Conservation (phyloP, 345 rosid genomes). For the Rhodamnia rubescens region DNA sequence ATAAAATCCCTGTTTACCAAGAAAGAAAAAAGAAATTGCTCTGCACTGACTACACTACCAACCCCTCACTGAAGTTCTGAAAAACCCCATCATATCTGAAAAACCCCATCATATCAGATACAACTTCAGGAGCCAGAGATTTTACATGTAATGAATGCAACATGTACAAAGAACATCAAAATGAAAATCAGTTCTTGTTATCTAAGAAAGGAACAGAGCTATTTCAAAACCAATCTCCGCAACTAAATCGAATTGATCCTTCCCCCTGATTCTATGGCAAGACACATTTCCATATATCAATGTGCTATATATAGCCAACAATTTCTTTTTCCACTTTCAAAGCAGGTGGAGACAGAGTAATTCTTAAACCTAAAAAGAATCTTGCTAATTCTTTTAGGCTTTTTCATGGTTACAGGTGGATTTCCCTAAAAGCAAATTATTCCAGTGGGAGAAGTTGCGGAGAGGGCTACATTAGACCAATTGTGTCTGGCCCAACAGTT, state of each 20-base stretch:
- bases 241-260: neutral
- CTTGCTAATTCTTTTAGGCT: neutral
- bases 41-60: neutral
- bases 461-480: neutral
- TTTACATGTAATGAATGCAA: neutral
- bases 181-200: neutral
- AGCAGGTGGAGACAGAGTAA: neutral
- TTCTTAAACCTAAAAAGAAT: neutral
- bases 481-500: too few relatives aligned
- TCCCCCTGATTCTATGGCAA: neutral
- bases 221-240: neutral
- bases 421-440: neutral
- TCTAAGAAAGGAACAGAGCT: neutral
- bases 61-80: neutral
- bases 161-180: neutral
- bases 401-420: neutral
- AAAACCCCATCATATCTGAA: neutral
- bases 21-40: neutral
- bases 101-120: neutral
- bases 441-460: neutral
- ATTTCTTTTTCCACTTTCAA: neutral
- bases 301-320: neutral
- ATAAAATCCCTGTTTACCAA: neutral
- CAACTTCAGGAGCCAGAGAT: neutral
- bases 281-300: neutral